Evolutionary conservation across 148 eudicot genomes (phyloP), one percentile per base, ranked within the genome.

Genomic region (Fagopyrum tataricum): DNA sequence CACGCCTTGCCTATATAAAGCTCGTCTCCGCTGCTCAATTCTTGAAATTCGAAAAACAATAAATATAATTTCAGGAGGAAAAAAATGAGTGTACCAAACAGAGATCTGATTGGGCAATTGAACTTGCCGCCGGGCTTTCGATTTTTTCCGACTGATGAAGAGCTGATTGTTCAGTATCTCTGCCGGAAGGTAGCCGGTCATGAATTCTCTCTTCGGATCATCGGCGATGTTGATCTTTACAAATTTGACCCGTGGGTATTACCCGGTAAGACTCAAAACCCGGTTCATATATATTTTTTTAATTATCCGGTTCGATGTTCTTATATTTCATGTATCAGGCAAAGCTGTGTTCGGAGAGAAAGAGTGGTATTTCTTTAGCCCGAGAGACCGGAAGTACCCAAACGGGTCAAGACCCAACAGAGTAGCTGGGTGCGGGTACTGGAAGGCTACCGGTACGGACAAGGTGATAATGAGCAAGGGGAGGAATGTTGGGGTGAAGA

Each of bases 381-480:
- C 97, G 0, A 74, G 95, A 52, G 97, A 92, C 17, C 43, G 92
- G 20, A 92, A 92, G 73, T 90, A 92, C 72, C 96, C 96, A 0
- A 92, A 92, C 51, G 98, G 98, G 62, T 83, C 93, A 3, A 73
- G 98, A 4, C 96, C 98, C 1, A 90, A 92, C 46, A 53, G 97
- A 44, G 89, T 85, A 0, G 93, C 96, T 0, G 96, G 93, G 12
- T 78, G 91, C 1, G 96, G 98, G 5, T 92, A 92, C 20, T 90
- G 97, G 97, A 92, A 89, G 42, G 92, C 95, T 0, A 91, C 94
- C 12, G 96, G 97, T 39, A 88, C 92, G 0, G 97, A 92, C 77
- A 92, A 92, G 76, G 26, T 85, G 4, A 87, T 92, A 12, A 83
- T 75, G 0, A 84, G 81, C 0, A 80, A 79, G 23, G 89, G 93